Evolutionary conservation across 2,329 filamentous ascomycete species (phyloP), one percentile per base, ranked within the genome.

Genomic region (Cladosporium oxysporum): DNA sequence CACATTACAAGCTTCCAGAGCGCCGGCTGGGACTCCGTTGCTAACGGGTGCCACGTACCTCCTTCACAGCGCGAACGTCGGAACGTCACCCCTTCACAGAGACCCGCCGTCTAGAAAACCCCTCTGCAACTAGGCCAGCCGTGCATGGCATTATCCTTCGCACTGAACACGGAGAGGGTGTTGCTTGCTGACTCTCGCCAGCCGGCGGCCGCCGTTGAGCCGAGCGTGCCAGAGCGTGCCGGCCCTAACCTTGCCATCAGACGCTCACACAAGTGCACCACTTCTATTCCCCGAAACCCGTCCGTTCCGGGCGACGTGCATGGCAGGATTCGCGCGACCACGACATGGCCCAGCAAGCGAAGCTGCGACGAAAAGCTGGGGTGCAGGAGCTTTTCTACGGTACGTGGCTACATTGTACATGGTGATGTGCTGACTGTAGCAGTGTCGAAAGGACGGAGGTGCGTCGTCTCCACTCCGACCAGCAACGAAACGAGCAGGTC

Each of bases 261-360:
- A 47, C 33, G 33, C 33, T 12, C 33, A 35, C 12, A 14, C 33
- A 35, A 35, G n/a, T n/a, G 37, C 41, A 47, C 41, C 41, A 47
- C n/a, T 21, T 47, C 44, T 63, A 57, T 53, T 53, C 50, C 61
- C 50, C 61, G 61, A 57, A 31, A 33, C 61, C 31, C 52, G 26
- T 63, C 61, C 61, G 44, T 47, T 57, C 61, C 50, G 61, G 50
- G 61, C 61, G 61, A 63, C 49, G 33, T 63, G 61, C 61, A 57
- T 62, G 16, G 61, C 50, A 55, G 35, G 35, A 47, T 55, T 53
- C 61, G 12, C 31, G 12, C 31, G 61, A 47, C 33, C 33, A 47
- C 23, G 35, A 21, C 61, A 57, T 44, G 60, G 11, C 31, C 31
- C 7, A 21, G n/a, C 31, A 55, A 53, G 49, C 60, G 60, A 62